Evolutionary conservation across 768 basidiomycete genomes (phyloP).

Genomic region (Boletus pseudopeckii): DNA sequence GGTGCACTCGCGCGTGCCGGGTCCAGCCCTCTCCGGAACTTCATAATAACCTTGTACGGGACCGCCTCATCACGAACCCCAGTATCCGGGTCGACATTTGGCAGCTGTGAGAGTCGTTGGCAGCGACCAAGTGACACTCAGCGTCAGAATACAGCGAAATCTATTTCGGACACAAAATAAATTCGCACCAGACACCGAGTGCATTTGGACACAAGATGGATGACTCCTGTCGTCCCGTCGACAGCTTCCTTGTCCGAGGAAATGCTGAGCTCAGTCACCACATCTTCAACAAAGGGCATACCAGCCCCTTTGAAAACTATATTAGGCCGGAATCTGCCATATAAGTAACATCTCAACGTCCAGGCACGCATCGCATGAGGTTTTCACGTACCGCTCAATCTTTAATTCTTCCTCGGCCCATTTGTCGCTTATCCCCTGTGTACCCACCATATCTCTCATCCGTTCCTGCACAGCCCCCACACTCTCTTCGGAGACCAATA

Average conservation of each 20-base stretch:
- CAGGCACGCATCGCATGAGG: neutral
- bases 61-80: slow-evolving; percentile 69
- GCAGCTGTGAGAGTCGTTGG: slow-evolving; percentile 46
- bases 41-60: slow-evolving; percentile 72
- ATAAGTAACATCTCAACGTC: slow-evolving; percentile 1
- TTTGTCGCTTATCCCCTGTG: slow-evolving; percentile 44
- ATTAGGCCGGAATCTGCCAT: slow-evolving; percentile 69
- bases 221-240: slow-evolving; percentile 19
- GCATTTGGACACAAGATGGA: slow-evolving; percentile 67
- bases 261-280: slow-evolving; percentile 59
- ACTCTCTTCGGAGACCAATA: slow-evolving; percentile 67
- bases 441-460: slow-evolving; percentile 44
- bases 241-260: slow-evolving; percentile 32
- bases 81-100: slow-evolving; percentile 64
- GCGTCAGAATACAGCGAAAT: slow-evolving; percentile 1
- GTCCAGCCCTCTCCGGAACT: slow-evolving; percentile 63
- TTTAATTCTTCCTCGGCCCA: slow-evolving; percentile 51
- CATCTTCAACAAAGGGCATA: slow-evolving; percentile 69
- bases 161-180: slow-evolving; percentile 1
- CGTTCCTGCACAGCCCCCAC: slow-evolving; percentile 48
- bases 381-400: slow-evolving; percentile 54
- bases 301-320: slow-evolving; percentile 64
- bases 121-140: neutral
- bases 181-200: slow-evolving; percentile 65
- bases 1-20: slow-evolving; percentile 45